phyloP scores from a whole-genome alignment of 176 grass and related monocot species.

The Elaeis guineensis region DNA sequence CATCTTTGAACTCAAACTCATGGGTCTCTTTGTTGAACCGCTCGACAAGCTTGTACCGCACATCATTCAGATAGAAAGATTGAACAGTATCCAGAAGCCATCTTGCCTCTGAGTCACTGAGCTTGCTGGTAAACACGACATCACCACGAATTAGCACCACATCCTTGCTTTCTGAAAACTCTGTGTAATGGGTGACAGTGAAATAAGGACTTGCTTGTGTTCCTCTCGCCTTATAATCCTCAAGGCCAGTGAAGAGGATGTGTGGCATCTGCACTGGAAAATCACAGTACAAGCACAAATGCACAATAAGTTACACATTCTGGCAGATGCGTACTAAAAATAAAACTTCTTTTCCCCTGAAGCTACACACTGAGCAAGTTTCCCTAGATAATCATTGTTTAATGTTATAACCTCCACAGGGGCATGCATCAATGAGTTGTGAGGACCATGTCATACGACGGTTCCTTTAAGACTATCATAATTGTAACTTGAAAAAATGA shows the following conservation, averaged over 20 bases:
- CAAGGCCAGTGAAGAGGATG: constrained; percentile 89
- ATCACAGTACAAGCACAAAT: background rate
- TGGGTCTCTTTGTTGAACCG: constrained; percentile 79
- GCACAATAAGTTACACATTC: background rate
- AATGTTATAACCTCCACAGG: too few relatives aligned
- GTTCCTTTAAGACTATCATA: too few relatives aligned
- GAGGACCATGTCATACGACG: too few relatives aligned
- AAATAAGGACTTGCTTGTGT: constrained; percentile 91
- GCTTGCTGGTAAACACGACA: constrained; percentile 86
- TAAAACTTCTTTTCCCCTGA: too few relatives aligned
- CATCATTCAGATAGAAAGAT: constrained; percentile 85
- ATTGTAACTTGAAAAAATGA: too few relatives aligned
- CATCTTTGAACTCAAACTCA: constrained; percentile 84
- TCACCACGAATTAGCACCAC: constrained; percentile 73
- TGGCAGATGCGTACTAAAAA: too few relatives aligned
- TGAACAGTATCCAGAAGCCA: constrained; percentile 72
- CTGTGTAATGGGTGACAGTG: constrained; percentile 67
- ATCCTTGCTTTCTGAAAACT: constrained; percentile 75
- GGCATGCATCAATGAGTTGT: too few relatives aligned
- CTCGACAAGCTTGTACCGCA: constrained; percentile 70
- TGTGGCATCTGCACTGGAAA: constrained; percentile 76
- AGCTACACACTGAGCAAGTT: too few relatives aligned
- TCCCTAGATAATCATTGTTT: too few relatives aligned
- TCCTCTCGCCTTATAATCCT: constrained; percentile 97
- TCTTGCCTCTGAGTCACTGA: constrained; percentile 70